Conservation (phyloP, 2,329 filamentous ascomycete species). For the Didymella glomerata region DNA sequence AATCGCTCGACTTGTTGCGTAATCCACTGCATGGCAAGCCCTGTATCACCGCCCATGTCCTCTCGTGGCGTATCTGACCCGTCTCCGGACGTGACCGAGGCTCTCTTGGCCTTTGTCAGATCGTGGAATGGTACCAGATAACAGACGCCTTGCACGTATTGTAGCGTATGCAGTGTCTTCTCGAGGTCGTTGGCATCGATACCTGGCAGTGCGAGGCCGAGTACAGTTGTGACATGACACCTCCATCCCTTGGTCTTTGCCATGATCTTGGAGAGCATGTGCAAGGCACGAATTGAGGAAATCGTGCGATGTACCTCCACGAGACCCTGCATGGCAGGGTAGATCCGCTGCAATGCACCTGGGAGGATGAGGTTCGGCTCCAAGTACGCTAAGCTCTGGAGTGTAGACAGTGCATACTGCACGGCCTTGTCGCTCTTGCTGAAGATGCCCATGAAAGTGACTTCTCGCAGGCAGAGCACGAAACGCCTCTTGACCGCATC, state of each 20-base stretch:
- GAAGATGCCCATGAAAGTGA: slow-evolving; percentile 98
- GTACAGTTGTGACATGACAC: slow-evolving; percentile 90
- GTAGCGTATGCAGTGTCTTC: slow-evolving; percentile 93
- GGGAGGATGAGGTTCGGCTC: slow-evolving; percentile 92
- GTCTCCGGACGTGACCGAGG: slow-evolving; percentile 24
- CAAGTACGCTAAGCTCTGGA: slow-evolving; percentile 88
- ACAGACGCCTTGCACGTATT: slow-evolving; percentile 93
- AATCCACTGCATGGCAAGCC: slow-evolving; percentile 88
- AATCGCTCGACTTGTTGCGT: slow-evolving; percentile 93
- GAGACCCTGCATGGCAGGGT: slow-evolving; percentile 93
- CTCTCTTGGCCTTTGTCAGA: slow-evolving; percentile 67
- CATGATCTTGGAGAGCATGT: slow-evolving; percentile 92
- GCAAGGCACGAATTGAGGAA: slow-evolving; percentile 88
- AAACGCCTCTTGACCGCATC: slow-evolving; percentile 86
- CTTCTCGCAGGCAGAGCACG: slow-evolving; percentile 86
- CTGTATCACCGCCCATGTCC: slow-evolving; percentile 52
- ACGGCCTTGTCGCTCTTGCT: slow-evolving; percentile 93
- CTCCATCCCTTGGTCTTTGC: slow-evolving; percentile 93
- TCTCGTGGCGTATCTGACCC: slow-evolving; percentile 48
- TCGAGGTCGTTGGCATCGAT: slow-evolving; percentile 98
- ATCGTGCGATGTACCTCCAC: slow-evolving; percentile 97
- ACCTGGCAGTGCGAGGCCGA: slow-evolving; percentile 92
- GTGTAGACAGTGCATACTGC: slow-evolving; percentile 86
- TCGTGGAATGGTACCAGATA: slow-evolving; percentile 95
- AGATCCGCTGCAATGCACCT: slow-evolving; percentile 92